Evolutionary conservation across 176 grass and related monocot species (phyloP), one percentile per base, ranked within the genome.

Genomic region (Olyra latifolia): DNA sequence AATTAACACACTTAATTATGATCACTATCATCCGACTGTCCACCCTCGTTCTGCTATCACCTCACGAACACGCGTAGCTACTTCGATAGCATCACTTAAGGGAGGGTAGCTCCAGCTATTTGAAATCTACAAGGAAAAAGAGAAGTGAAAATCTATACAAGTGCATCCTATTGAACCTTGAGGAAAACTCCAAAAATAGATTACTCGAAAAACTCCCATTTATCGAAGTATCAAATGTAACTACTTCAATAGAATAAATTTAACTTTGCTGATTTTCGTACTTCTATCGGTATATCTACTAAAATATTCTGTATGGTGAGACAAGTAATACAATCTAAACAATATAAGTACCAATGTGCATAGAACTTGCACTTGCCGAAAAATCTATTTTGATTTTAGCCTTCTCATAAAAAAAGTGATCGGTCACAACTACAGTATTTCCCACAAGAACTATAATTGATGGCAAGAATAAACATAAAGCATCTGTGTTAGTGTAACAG

Each of bases 21-120:
- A 69, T 17, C 69, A 49, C 56, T 91, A 81, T 69, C 70, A 86
- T 53, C 87, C 80, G 66, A 94, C 45, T 49, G 90, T 85, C 89
- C 92, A 94, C 69, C 95, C 90, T 62, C 87, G 80, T 76, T 91
- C 90, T 22, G 90, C 80, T n/a, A 98, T 82, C 64, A 89, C 86
- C 80, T 92, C 90, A 8, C 95, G 89, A 55, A 92, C 92, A 53
- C 90, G 86, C 48, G 62, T 13, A 61, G 92, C 90, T 69, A 87
- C 95, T 87, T 98, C 95, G 67, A 74, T 82, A 25, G 92, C 77
- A 10, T 94, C 95, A 78, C 94, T 93, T 72, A 94, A 71, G 54
- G 95, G 95, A 76, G 90, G 86, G 68, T 93, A 98, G 76, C 92
- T 94, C 92, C 90, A 94, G 74, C 71, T 91, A 86, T 92, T 87